Evolutionary conservation across 2,329 filamentous ascomycete species (phyloP), one percentile per base, ranked within the genome.

Genomic region (Penicillium capsulatum): DNA sequence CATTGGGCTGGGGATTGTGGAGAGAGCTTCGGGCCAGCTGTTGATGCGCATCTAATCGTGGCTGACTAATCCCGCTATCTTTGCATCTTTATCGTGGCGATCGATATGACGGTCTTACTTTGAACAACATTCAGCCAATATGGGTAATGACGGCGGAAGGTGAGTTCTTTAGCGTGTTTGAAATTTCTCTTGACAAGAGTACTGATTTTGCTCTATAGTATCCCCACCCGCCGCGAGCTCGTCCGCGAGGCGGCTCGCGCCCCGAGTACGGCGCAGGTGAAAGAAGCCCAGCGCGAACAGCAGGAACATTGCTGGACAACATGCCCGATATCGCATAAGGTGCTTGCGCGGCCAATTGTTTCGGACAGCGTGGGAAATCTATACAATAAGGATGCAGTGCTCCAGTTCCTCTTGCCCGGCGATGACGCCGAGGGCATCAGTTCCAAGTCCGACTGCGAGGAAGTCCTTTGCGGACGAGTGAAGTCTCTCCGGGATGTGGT

Each of bases 71-170:
- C 51, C 16, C 44, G 38, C 45, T 56, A 55, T 56, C 53, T 47
- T 44, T 35, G 29, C 13, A 22, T 15, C 32, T 48, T 37, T 40
- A 48, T 48, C 44, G 48, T 44, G 37, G 30, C 36, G 32, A 38
- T 34, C 26, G 22, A n/a, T 17, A 24, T 11, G n/a, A 10, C 31
- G 40, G 26, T 35, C 30, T 37, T 34, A 29, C 36, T n/a, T 13
- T 44, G 38, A 20, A 16, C 22, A 44, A 27, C 28, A 24, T 36
- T n/a, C 30, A 27, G 32, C 16, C 28, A 66, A 58, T 55, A 96
- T 98, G 92, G 92, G 92, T 63, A 98, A 98, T 70, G 92, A 98
- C 65, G 92, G 92, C 54, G 92, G 92, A 63, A 91, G 73, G 74
- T 75, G 54, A 60, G 62, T 50, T 17, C 11, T 22, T 22, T 22